Evolutionary conservation across 192 early-diverging fungal species (phyloP).

Genomic region (Backusella liffmaniae): DNA sequence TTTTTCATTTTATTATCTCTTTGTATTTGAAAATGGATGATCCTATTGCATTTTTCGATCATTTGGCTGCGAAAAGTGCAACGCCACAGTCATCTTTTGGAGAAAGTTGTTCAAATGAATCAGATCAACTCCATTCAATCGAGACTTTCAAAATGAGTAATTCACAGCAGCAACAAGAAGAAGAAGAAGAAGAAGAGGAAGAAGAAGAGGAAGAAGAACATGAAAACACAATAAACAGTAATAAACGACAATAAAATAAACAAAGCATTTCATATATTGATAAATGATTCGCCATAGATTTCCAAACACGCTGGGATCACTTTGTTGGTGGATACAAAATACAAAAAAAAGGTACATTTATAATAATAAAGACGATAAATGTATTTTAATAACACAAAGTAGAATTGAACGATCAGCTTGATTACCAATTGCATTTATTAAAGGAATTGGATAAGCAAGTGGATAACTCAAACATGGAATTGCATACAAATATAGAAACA

Average conservation of each 20-base stretch:
- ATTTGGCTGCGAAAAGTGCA: slow-evolving; percentile 8
- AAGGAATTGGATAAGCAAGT: slow-evolving; percentile 19
- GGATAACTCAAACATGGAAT: slow-evolving; percentile 8
- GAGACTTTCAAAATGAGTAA: neutral
- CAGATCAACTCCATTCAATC: neutral
- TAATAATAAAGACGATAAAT: neutral
- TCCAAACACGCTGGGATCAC: neutral
- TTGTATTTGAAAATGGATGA: neutral
- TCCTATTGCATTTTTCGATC: slow-evolving; percentile 8
- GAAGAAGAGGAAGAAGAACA: neutral
- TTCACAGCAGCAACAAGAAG: neutral
- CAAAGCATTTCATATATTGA: neutral
- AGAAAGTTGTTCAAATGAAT: neutral
- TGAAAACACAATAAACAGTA: neutral
- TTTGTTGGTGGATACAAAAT: neutral
- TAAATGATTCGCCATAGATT: neutral
- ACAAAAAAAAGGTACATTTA: neutral
- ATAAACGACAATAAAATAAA: neutral
- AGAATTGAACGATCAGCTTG: neutral
- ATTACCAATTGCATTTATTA: slow-evolving; percentile 6
- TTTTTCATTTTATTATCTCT: neutral
- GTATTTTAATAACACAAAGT: neutral
- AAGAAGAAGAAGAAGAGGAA: neutral
- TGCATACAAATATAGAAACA: slow-evolving; percentile 19
- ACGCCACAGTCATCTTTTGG: slow-evolving; percentile 1